phyloP scores from a whole-genome alignment of 2,329 filamentous ascomycete species.

The Madurella mycetomatis region DNA sequence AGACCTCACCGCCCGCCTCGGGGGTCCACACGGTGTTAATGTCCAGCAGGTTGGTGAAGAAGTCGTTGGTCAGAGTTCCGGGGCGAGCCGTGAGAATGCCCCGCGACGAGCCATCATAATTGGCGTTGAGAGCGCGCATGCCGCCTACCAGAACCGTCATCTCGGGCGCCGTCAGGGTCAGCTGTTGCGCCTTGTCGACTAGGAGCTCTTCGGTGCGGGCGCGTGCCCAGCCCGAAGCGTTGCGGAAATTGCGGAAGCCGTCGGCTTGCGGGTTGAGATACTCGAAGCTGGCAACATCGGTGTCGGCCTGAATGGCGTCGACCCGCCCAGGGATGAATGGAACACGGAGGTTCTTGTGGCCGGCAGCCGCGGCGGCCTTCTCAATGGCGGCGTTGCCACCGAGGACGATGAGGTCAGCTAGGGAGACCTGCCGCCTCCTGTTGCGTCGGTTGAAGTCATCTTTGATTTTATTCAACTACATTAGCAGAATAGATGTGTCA shows the following conservation, averaged over 20 bases:
- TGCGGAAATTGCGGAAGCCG: slow-evolving; percentile 76
- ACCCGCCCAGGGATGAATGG: slow-evolving; percentile 70
- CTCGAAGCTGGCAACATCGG: slow-evolving; percentile 59
- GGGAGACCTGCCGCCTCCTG: slow-evolving; percentile 64
- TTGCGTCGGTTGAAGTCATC: slow-evolving; percentile 60
- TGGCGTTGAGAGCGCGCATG: slow-evolving; percentile 63
- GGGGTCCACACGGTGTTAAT: slow-evolving; percentile 61
- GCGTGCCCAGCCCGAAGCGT: slow-evolving; percentile 45
- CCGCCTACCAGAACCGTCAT: slow-evolving; percentile 68
- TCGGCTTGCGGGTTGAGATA: slow-evolving; percentile 66
- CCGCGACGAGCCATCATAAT: slow-evolving; percentile 63
- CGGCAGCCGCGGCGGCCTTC: slow-evolving; percentile 51
- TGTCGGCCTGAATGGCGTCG: slow-evolving; percentile 68
- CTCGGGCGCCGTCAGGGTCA: slow-evolving; percentile 69
- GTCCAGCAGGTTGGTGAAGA: slow-evolving; percentile 76
- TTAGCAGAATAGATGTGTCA: slow-evolving; percentile 53
- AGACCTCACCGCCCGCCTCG: slow-evolving; percentile 49
- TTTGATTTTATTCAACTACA: slow-evolving; percentile 61
- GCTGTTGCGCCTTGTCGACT: slow-evolving; percentile 66
- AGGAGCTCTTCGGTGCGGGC: slow-evolving; percentile 65
- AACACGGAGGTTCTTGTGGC: slow-evolving; percentile 43
- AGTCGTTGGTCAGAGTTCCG: slow-evolving; percentile 71
- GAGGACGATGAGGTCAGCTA: slow-evolving; percentile 74
- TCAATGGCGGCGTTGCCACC: slow-evolving; percentile 69
- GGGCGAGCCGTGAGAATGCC: slow-evolving; percentile 66